These are phyloP conservation scores for Apiospora arundinis DNA, from an alignment of 2,329 filamentous ascomycete species.

Conservation along the genomic window DNA sequence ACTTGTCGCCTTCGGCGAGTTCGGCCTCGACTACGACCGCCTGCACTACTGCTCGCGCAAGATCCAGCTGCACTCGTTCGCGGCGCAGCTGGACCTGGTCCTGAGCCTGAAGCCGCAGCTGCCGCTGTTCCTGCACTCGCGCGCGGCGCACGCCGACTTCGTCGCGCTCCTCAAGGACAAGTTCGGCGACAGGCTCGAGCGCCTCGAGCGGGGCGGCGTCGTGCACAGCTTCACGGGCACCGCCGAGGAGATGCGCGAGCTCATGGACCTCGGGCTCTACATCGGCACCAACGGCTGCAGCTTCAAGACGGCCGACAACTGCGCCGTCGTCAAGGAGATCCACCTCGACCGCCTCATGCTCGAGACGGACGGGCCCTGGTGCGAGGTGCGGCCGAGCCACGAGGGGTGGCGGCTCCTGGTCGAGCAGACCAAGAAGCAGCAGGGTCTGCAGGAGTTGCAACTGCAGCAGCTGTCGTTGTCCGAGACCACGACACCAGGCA, in stretches of 20 bases:
- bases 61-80: slow-evolving; percentile 85
- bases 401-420: slow-evolving; percentile 77
- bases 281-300: slow-evolving; percentile 97
- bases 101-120: slow-evolving; percentile 72
- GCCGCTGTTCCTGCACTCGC: slow-evolving; percentile 90
- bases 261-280: slow-evolving; percentile 82
- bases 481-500: slow-evolving; percentile 2
- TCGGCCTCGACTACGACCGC: slow-evolving; percentile 95
- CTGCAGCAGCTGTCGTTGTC: background rate
- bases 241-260: slow-evolving; percentile 78
- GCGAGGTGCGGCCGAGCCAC: slow-evolving; percentile 89
- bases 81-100: slow-evolving; percentile 80
- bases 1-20: slow-evolving; percentile 87
- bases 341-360: slow-evolving; percentile 84
- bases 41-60: slow-evolving; percentile 81
- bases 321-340: slow-evolving; percentile 81
- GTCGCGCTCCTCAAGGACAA: slow-evolving; percentile 69
- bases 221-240: slow-evolving; percentile 97
- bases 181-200: slow-evolving; percentile 64
- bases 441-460: background rate
- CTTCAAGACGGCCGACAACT: slow-evolving; percentile 92
- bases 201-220: slow-evolving; percentile 76
- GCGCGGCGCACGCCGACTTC: slow-evolving; percentile 87
- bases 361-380: slow-evolving; percentile 98
- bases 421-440: slow-evolving; percentile 38